These are phyloP conservation scores for Ceratocystis albifundus DNA, from an alignment of 2,329 filamentous ascomycete species.

Conservation along the genomic window DNA sequence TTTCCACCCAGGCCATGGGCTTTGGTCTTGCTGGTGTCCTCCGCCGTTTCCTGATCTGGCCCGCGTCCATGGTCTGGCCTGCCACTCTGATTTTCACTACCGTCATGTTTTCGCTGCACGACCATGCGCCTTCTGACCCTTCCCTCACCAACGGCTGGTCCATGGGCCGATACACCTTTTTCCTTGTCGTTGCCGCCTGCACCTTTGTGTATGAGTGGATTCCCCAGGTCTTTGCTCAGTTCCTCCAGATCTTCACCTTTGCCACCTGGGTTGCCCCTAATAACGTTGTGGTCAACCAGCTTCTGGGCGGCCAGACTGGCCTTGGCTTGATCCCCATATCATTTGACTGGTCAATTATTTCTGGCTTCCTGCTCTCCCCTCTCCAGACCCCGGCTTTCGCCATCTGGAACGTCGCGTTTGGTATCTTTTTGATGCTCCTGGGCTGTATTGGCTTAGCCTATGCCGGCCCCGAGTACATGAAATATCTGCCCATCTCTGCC, in stretches of 20 bases:
- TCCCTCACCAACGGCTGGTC: conserved; percentile 47
- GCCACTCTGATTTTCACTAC: conserved; percentile 43
- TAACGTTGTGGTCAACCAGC: conserved; percentile 48
- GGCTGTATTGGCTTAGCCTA: conserved; percentile 50
- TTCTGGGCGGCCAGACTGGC: conserved; percentile 49
- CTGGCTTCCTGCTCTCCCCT: conserved; percentile 40
- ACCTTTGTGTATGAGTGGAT: conserved; percentile 46
- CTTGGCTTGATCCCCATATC: conserved; percentile 50
- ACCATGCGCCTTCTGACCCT: conserved; percentile 38
- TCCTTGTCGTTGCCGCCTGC: conserved; percentile 44
- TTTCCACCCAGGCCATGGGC: conserved; percentile 46
- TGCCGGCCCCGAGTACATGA: conserved; percentile 44
- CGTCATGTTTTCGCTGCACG: conserved; percentile 40
- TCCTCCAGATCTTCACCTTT: conserved; percentile 47
- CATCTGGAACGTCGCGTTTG: conserved; percentile 44
- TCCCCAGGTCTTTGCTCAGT: conserved; percentile 40
- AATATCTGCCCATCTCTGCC: conserved; percentile 49
- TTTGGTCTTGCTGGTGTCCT: conserved; percentile 46
- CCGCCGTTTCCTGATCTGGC: conserved; percentile 43
- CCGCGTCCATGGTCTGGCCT: conserved; percentile 49
- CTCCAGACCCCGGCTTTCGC: conserved; percentile 44
- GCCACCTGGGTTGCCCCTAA: conserved; percentile 51
- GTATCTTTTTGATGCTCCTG: conserved; percentile 44
- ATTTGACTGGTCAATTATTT: conserved; percentile 42
- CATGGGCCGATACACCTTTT: conserved; percentile 52